Evolutionary conservation across 163 green algal species (phyloP), one percentile per base, ranked within the genome.

Genomic region (Scenedesmus sp.): DNA sequence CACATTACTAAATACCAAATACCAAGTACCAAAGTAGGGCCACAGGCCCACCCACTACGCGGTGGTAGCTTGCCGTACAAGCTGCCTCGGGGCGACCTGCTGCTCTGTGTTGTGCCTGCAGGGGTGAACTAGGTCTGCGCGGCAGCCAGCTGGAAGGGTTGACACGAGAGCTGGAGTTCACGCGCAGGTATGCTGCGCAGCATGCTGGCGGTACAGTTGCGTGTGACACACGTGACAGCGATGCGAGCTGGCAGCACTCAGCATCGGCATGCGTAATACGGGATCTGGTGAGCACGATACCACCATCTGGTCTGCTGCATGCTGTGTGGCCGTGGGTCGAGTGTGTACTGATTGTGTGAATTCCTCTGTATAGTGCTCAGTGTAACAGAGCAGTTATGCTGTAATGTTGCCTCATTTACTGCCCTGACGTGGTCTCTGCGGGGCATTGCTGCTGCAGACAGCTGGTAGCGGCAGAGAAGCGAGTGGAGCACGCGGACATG

Each of bases 121-220:
- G 85, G 85, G 85, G 85, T 37, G 85, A 89, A 40, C 68, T 89
- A 20, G 85, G 85, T 0, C 40, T 89, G 10, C 22, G 42, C 3
- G 85, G 85, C 85, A 89, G 85, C 68, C 85, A 89, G 68, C 44
- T 89, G 59, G 85, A 89, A 40, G 85, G 42, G 6, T 68, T 89
- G 1, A 89, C 85, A 35, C 42, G 85, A 33, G 85, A 89, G 68
- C 85, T 89, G 26, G 85, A 89, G 85, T 89, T 79, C 53, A 79
- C 82, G 70, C 51, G 82, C 33, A 87, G 53, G 82, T 87, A 24
- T 24, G 79, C 43, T 51, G 30, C 15, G 42, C 42, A 72, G 49
- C 7, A 85, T 56, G 33, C 81, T 42, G 24, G 56, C 26, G 44
- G 80, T 85, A 9, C 26, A 68, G 56, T 68, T 40, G 65, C 26